Evolutionary conservation across 306 rosid species (phyloP).

Genomic region (Prinsepia uniflora): DNA sequence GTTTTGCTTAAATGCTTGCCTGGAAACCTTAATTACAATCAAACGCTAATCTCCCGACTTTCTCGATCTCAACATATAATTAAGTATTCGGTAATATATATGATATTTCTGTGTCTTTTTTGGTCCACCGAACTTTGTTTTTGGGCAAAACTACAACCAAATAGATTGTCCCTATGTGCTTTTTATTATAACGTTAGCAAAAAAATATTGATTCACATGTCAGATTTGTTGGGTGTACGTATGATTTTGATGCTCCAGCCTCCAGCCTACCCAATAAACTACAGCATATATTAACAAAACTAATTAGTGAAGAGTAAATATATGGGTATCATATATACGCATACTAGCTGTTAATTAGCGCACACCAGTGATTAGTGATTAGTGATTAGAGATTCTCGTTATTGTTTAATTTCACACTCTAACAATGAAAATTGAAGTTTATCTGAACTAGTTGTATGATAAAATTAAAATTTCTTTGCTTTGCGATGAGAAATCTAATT

Average conservation of each 20-base stretch:
- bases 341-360: too few relatives aligned
- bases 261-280: background rate
- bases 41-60: background rate
- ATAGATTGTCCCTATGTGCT: constrained; percentile 7
- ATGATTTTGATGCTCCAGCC: background rate
- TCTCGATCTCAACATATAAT: too few relatives aligned
- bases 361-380: too few relatives aligned
- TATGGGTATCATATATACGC: fast-evolving
- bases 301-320: background rate
- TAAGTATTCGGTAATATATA: too few relatives aligned
- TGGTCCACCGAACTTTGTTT: constrained; percentile 15
- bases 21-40: background rate
- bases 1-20: constrained; percentile 12
- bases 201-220: constrained; percentile 19
- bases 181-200: constrained; percentile 6
- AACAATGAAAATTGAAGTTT: too few relatives aligned
- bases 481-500: too few relatives aligned
- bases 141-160: constrained; percentile 18
- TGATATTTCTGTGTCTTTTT: background rate
- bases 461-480: too few relatives aligned
- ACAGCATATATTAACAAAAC: too few relatives aligned
- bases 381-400: too few relatives aligned
- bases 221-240: background rate
- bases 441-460: too few relatives aligned
- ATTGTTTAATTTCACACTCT: too few relatives aligned